These are phyloP conservation scores for Pseudogymnoascus sp. DNA, from an alignment of 2,329 filamentous ascomycete species.

Conservation along the genomic window DNA sequence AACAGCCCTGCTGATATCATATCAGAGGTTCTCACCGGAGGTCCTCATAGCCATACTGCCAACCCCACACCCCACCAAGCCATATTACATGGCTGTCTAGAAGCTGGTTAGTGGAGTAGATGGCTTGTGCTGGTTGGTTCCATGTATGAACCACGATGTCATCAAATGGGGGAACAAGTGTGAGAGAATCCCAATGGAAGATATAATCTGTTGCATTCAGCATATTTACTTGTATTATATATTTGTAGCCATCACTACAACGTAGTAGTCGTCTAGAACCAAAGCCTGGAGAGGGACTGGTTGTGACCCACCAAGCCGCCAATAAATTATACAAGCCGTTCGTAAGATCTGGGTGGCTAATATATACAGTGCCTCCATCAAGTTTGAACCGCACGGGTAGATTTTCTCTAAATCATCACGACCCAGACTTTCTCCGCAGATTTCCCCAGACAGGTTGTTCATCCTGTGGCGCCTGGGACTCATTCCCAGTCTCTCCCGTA, in stretches of 20 bases:
- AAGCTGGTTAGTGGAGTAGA: background rate
- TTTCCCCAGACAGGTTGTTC: background rate
- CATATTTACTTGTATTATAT: background rate
- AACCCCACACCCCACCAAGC: background rate
- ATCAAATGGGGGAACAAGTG: background rate
- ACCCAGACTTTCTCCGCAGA: background rate
- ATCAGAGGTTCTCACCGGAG: background rate
- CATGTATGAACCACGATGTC: background rate
- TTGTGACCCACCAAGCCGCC: background rate
- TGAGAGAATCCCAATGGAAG: background rate
- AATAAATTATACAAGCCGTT: background rate
- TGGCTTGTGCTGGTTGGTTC: too few species aligned
- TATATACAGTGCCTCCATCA: background rate
- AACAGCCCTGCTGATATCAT: background rate
- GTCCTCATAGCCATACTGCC: background rate
- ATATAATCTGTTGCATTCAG: background rate
- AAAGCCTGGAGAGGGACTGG: background rate
- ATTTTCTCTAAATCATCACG: background rate
- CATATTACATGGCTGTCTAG: too few species aligned
- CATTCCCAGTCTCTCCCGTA: background rate
- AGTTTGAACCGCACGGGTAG: background rate
- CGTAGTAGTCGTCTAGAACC: background rate
- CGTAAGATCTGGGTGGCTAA: background rate
- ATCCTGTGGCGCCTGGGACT: background rate
- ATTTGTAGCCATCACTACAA: background rate